Base-by-base conservation (phyloP, 768 basidiomycete species). In the Rhodotorula toruloides region DNA sequence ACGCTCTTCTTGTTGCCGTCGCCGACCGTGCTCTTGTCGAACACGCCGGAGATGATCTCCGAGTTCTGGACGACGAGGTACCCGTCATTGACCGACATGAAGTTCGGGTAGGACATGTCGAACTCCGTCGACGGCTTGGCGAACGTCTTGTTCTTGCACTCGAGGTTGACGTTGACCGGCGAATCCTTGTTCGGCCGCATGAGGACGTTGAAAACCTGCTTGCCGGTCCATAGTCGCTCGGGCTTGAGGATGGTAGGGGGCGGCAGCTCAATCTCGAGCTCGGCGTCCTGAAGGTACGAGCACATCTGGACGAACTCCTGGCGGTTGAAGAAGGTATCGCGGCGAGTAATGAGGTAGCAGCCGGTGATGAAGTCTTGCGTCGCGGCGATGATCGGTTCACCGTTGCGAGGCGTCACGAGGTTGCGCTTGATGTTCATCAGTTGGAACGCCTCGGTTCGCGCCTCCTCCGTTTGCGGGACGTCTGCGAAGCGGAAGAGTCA, bases 341-440 rank as follows among this genome's bases (percentile, higher is more conserved):
- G 87, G 43, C 86, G 87, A 13, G 94, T 94, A 72, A 99, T 85
- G 46, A 99, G 85, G 81, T 87, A 99, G 27, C 96, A 92, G 22
- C 93, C 96, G 7, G 96, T 98, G 80, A 99, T 98, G 81, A 99
- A 99, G 78, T 99, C 96, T 77, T 99, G 96, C 71, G 96, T 99
- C 70, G 96, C 96, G 32, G 96, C 92, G 73, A 99, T 97, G 79
- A 99, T 94, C 32, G 96, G 96, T 77, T 98, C 93, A 70, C 96
- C 96, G 73, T 98, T 98, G 58, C 96, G 86, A 21, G 96, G 96
- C 0, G 96, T 98, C 63, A 99, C 96, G 49, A 99, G 84, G 76
- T 98, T 98, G 76, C 91, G 85, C 77, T 96, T 94, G 66, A 96
- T 89, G 74, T 84, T 90, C 96, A 99, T 99, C 39, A 99, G 85